A percentile compares a stretch with the other conserved stretches of the same genome.
Conservation (phyloP, 371 early-diverging fungal species). For the Actinomortierella ambigua region DNA sequence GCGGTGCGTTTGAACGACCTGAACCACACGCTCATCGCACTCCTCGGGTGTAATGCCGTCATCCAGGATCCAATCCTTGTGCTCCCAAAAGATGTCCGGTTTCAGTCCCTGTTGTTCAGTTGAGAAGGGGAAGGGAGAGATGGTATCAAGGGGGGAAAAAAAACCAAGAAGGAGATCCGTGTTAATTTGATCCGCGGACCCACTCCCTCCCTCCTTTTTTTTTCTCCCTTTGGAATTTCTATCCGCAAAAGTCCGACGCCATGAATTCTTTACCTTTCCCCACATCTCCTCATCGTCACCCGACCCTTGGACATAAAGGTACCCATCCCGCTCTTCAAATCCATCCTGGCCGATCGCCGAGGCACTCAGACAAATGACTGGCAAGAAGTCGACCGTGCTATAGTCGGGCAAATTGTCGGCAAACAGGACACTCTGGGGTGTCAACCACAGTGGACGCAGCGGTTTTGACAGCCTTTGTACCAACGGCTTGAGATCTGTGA, state of each 20-base stretch:
- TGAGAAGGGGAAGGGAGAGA: background rate
- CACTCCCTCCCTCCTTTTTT: background rate
- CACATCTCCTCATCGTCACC: conserved; percentile 91
- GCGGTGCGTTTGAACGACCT: conserved; percentile 45
- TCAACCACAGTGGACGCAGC: conserved; percentile 82
- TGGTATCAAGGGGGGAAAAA: background rate
- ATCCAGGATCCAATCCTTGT: conserved; percentile 54
- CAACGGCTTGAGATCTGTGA: conserved; percentile 56
- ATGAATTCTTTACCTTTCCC: conserved; percentile 68
- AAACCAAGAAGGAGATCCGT: conserved; percentile 11
- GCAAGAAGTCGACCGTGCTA: conserved; percentile 56
- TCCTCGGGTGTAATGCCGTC: conserved; percentile 31
- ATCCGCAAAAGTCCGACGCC: background rate
- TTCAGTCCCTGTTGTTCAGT: conserved; percentile 56
- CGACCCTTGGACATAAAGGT: conserved; percentile 86
- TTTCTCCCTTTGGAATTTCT: background rate
- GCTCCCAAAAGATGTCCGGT: conserved; percentile 74
- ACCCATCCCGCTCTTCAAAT: conserved; percentile 60
- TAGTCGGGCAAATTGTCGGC: conserved; percentile 55
- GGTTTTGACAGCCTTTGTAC: conserved; percentile 60
- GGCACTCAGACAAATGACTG: conserved; percentile 77
- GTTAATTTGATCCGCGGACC: conserved; percentile 1
- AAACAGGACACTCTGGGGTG: conserved; percentile 62
- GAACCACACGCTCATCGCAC: conserved; percentile 54
- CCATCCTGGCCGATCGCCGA: conserved; percentile 64